Evolutionary conservation across 2,329 filamentous ascomycete genomes (phyloP).

Genomic region (Venturia asperata): DNA sequence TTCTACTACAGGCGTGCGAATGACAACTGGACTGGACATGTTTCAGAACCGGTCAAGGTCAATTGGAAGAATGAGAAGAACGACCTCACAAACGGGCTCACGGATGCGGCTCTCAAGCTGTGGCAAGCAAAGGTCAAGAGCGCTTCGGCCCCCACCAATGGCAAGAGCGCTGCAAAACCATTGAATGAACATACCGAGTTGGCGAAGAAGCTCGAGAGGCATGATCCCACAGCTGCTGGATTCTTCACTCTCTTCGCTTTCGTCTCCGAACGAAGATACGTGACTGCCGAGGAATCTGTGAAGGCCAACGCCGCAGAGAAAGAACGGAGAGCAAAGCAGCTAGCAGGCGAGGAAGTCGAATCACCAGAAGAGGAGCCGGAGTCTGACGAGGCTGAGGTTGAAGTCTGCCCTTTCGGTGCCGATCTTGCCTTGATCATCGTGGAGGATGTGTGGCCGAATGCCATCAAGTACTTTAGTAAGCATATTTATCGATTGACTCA

Average conservation of each 20-base stretch:
- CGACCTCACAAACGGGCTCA: constrained; percentile 74
- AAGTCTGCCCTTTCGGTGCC: constrained; percentile 84
- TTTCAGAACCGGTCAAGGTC: constrained; percentile 83
- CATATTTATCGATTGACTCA: constrained; percentile 24
- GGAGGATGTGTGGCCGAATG: constrained; percentile 83
- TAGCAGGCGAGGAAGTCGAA: constrained; percentile 34
- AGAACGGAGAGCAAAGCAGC: constrained; percentile 47
- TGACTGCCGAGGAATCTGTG: constrained; percentile 65
- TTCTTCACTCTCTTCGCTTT: constrained; percentile 92
- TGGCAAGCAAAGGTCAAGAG: constrained; percentile 39
- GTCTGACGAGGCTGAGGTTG: constrained; percentile 60
- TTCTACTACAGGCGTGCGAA: constrained; percentile 74
- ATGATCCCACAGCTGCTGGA: constrained; percentile 58
- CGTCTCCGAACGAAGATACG: constrained; percentile 52
- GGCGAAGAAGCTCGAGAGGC: constrained; percentile 47
- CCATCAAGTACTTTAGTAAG: constrained; percentile 87
- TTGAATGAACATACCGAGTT: constrained; percentile 50
- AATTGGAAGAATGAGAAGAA: constrained; percentile 62
- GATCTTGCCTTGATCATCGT: constrained; percentile 72
- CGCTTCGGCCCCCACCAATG: constrained; percentile 24
- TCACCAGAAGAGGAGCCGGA: constrained; percentile 55
- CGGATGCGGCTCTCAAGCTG: constrained; percentile 64
- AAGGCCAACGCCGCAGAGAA: constrained; percentile 54
- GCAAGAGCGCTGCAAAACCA: constrained; percentile 29
- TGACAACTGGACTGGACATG: constrained; percentile 66